These are phyloP conservation scores for Apiotrichum sp. DNA, from an alignment of 1,284 basidiomycete species.

Conservation along the genomic window DNA sequence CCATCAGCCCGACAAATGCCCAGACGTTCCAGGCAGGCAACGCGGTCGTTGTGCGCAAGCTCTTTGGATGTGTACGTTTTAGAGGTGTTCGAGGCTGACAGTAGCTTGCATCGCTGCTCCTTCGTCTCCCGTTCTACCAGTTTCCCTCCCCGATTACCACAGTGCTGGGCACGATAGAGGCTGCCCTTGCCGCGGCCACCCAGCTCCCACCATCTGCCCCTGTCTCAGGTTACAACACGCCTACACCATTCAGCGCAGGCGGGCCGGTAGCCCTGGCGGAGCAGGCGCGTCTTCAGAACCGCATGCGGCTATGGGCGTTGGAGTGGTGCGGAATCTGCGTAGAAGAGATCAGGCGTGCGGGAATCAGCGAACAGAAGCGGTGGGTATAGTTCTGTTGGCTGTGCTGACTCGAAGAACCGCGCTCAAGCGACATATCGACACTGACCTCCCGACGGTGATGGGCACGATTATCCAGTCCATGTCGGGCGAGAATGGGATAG, in stretches of 20 bases:
- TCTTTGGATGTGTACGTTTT: constrained; percentile 70
- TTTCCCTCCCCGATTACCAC: constrained; percentile 37
- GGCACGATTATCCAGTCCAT: constrained; percentile 59
- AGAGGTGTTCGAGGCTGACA: neutral
- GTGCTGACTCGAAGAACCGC: constrained; percentile 24
- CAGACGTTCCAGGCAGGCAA: constrained; percentile 35
- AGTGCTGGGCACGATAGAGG: constrained; percentile 32
- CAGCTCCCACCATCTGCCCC: constrained; percentile 32
- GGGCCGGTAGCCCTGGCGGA: constrained; percentile 5
- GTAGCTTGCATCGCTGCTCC: constrained; percentile 39
- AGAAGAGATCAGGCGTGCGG: constrained; percentile 69
- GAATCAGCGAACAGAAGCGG: constrained; percentile 68
- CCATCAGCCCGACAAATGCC: constrained; percentile 34
- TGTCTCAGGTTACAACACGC: constrained; percentile 36
- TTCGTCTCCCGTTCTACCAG: constrained; percentile 36
- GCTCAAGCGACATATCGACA: constrained; percentile 30
- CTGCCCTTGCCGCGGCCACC: constrained; percentile 27
- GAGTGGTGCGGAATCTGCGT: constrained; percentile 78
- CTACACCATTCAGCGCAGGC: constrained; percentile 47
- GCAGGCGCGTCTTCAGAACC: constrained; percentile 19
- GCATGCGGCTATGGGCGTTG: constrained; percentile 47
- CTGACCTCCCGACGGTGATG: constrained; percentile 63
- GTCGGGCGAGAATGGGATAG: constrained; percentile 22
- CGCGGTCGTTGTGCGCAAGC: constrained; percentile 66
- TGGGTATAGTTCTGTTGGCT: constrained; percentile 46